A percentile compares a stretch with the other conserved stretches of the same genome.
Conservation (phyloP, 2,329 filamentous ascomycete species). For the Fusarium subglutinans region DNA sequence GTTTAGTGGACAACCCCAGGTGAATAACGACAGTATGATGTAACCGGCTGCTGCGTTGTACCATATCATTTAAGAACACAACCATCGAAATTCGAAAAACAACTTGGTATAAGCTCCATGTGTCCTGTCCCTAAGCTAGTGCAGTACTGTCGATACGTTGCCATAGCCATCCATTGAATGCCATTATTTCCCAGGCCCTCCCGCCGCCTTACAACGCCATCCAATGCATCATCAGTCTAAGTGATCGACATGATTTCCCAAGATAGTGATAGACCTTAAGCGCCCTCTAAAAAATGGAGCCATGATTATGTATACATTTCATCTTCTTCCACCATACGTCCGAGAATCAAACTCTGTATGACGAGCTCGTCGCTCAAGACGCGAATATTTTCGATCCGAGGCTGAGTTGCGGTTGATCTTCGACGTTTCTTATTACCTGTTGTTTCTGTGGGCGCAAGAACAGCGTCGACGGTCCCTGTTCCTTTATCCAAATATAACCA, state of each 20-base stretch:
- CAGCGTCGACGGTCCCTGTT: slow-evolving; percentile 60
- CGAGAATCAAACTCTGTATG: slow-evolving; percentile 91
- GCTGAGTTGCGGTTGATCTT: slow-evolving; percentile 39
- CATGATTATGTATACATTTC: slow-evolving; percentile 48
- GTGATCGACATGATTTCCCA: slow-evolving; percentile 8
- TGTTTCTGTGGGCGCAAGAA: slow-evolving; percentile 52
- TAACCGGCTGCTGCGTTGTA: neutral
- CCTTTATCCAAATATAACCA: slow-evolving; percentile 83
- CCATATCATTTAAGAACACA: neutral
- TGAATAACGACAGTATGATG: slow-evolving; percentile 23
- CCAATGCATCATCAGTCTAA: slow-evolving; percentile 13
- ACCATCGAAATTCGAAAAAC: neutral
- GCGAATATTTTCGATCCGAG: slow-evolving; percentile 62
- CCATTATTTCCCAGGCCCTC: neutral
- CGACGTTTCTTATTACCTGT: slow-evolving; percentile 53
- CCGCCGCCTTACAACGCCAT: slow-evolving; percentile 25
- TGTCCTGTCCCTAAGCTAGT: neutral
- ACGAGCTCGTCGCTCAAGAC: slow-evolving; percentile 87
- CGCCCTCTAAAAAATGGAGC: slow-evolving; percentile 12
- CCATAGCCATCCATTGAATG: neutral
- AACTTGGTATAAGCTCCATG: slow-evolving; percentile 16
- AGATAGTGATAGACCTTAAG: slow-evolving; percentile 27
- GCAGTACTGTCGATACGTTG: neutral
- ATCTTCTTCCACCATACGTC: slow-evolving; percentile 74
- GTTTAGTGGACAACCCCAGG: neutral